Evolutionary conservation across 1,139 yeast species (phyloP), one percentile per base, ranked within the genome.

Genomic region (Scheffersomyces lignicola): DNA sequence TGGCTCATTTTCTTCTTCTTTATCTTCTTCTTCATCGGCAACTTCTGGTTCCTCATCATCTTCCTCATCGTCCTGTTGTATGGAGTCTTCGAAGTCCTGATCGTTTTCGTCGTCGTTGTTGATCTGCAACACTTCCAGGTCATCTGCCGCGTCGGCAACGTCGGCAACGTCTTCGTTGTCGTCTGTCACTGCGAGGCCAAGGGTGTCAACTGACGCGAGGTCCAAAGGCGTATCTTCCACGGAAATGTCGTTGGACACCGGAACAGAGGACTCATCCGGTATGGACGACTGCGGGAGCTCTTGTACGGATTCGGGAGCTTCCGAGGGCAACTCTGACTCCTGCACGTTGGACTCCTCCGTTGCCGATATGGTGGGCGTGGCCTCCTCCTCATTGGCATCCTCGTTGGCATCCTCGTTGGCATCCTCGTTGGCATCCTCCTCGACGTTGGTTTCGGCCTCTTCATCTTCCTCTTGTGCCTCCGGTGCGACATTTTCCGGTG

Each of bases 91-190:
- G 6, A 22, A 31, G 12, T 25, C 34, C 16, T 24, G 26, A 8
- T 27, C 28, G 10, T 32, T 28, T 17, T 34, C 38, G 8, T 37
- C 42, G 24, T 41, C 44, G 10, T 42, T 32, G 1, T 57, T 67
- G 1, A 54, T 66, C 13, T 49, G 60, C 1, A 61, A 65, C 1
- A 62, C 62, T 4, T 56, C 64, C 1, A 58, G 14, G 5, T 11
- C 30, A 9, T 24, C 65, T 4, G 54, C 67, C 1, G 58, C 65
- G 2, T 56, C 72, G 8, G 57, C 62, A 0, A 30, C 44, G 20
- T 40, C 40, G 15, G 29, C 34, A 32, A 34, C 39, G 29, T 44
- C 38, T 40, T 31, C 36, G 48, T 48, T 40, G 56, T 33, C 37
- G 14, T 45, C 44, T n/a, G n/a, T n/a, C n/a, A n/a, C n/a, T n/a